Evolutionary conservation across 805 yeast genomes (phyloP).

Genomic region (Wilhelminamyces savonicus): DNA sequence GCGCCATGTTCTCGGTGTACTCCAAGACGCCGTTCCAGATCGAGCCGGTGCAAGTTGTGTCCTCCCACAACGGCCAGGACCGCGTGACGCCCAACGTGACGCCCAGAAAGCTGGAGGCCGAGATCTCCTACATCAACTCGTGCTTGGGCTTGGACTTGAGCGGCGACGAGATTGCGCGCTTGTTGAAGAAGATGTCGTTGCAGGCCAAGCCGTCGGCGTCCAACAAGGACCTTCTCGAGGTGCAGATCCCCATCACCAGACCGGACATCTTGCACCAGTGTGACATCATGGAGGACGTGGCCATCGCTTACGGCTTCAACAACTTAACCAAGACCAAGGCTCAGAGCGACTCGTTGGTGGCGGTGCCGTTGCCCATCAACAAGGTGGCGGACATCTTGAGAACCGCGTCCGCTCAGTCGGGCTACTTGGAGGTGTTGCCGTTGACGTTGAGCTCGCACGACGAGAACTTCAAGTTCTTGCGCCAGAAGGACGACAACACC

Average conservation of each 20-base stretch:
- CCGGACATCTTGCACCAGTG: slow-evolving; percentile 95
- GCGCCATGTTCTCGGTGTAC: slow-evolving; percentile 93
- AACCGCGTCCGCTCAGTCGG: slow-evolving; percentile 85
- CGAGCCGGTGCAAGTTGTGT: slow-evolving; percentile 83
- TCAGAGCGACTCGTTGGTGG: slow-evolving; percentile 72
- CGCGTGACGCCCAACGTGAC: slow-evolving; percentile 70
- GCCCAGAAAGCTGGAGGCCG: slow-evolving; percentile 67
- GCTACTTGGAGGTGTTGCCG: slow-evolving; percentile 95
- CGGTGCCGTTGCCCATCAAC: slow-evolving; percentile 85
- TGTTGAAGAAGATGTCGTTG: slow-evolving; percentile 79
- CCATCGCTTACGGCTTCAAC: slow-evolving; percentile 92
- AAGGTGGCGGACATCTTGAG: slow-evolving; percentile 88
- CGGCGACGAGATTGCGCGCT: slow-evolving; percentile 58
- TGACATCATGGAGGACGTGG: slow-evolving; percentile 98
- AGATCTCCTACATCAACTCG: slow-evolving; percentile 80
- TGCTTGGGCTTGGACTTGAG: slow-evolving; percentile 79
- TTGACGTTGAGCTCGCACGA: slow-evolving; percentile 93
- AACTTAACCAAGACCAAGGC: slow-evolving; percentile 76
- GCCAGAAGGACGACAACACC: slow-evolving; percentile 65
- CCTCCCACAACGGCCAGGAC: slow-evolving; percentile 72
- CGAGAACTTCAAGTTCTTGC: slow-evolving; percentile 88
- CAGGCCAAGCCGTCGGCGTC: slow-evolving; percentile 47
- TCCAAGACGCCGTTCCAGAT: slow-evolving; percentile 74
- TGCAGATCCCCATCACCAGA: slow-evolving; percentile 86
- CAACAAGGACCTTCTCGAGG: slow-evolving; percentile 49